These are phyloP conservation scores for Rosa hybrid DNA, from an alignment of 331 rosid species.

Conservation along the genomic window DNA sequence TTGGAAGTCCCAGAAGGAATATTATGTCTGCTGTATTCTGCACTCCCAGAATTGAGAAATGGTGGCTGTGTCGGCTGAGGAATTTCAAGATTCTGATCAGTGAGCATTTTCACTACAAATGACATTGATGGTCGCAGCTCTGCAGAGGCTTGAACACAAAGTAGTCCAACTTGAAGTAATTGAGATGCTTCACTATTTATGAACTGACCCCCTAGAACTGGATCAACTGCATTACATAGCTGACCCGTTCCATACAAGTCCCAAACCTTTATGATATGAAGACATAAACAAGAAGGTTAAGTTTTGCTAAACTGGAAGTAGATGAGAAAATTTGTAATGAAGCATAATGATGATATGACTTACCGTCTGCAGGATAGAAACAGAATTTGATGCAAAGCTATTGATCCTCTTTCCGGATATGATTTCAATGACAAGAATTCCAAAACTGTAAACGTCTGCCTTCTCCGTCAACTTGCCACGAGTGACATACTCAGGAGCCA, in stretches of 20 bases:
- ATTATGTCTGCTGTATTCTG: conserved; percentile 23
- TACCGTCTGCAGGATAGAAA: conserved; percentile 63
- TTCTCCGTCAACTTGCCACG: conserved; percentile 67
- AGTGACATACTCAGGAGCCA: conserved; percentile 76
- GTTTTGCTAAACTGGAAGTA: background rate
- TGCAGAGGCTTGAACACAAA: conserved; percentile 77
- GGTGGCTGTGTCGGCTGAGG: conserved; percentile 75
- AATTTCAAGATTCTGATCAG: conserved; percentile 35
- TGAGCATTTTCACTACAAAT: conserved; percentile 55
- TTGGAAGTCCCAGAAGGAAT: conserved; percentile 14
- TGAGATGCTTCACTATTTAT: conserved; percentile 46
- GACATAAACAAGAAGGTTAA: background rate
- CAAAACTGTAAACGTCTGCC: conserved; percentile 78
- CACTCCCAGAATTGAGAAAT: conserved; percentile 40
- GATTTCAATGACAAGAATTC: conserved; percentile 60
- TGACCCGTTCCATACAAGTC: conserved; percentile 48
- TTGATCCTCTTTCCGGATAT: conserved; percentile 56
- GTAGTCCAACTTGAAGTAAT: conserved; percentile 64
- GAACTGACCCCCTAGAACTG: conserved; percentile 39
- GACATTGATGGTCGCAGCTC: conserved; percentile 72
- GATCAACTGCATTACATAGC: conserved; percentile 51
- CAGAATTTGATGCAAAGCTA: conserved; percentile 36
- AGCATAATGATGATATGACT: background rate
- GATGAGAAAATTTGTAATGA: background rate
- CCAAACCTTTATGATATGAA: conserved; percentile 55